Percentiles rank a stretch among this genome's conserved stretches.
phyloP scores from a whole-genome alignment of 106 monocot genomes.

The Allium cepa region DNA sequence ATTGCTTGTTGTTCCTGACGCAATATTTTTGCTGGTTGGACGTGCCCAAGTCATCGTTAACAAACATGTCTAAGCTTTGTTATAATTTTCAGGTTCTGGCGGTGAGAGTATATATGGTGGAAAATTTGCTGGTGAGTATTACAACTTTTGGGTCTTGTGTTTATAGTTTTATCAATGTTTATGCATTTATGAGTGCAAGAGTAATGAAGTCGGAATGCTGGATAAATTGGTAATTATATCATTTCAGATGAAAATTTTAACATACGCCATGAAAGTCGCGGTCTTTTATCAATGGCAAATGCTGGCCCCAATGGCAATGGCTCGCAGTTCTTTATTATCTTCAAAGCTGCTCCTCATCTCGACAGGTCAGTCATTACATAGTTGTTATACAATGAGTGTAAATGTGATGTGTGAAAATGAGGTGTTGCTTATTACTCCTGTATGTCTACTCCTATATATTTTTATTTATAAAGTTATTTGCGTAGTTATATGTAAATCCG shows the following conservation, averaged over 20 bases:
- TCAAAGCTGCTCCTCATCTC: conserved; percentile 77
- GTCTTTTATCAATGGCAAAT: conserved; percentile 90
- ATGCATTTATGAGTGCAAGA: neutral
- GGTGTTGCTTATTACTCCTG: too few relatives aligned
- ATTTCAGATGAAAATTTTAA: conserved; percentile 79
- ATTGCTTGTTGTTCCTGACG: too few relatives aligned
- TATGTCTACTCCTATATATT: too few relatives aligned
- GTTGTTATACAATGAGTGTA: too few relatives aligned
- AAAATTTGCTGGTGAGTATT: conserved; percentile 69
- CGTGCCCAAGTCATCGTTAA: too few relatives aligned
- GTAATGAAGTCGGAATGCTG: neutral
- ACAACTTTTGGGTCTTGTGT: neutral
- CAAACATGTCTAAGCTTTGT: neutral
- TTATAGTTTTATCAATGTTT: neutral
- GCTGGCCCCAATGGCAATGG: conserved; percentile 82
- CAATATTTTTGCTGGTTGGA: too few relatives aligned
- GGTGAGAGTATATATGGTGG: conserved; percentile 98
- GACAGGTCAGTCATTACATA: conserved; percentile 57
- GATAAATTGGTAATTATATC: conserved; percentile 2
- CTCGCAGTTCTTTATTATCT: conserved; percentile 95
- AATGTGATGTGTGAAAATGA: too few relatives aligned
- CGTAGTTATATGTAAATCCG: too few relatives aligned
- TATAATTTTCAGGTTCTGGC: conserved; percentile 62
- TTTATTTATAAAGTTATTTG: too few relatives aligned
- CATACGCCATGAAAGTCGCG: conserved; percentile 74